These are phyloP conservation scores for Botryotinia narcissicola DNA, from an alignment of 2,329 filamentous ascomycete genomes.

Conservation along the genomic window DNA sequence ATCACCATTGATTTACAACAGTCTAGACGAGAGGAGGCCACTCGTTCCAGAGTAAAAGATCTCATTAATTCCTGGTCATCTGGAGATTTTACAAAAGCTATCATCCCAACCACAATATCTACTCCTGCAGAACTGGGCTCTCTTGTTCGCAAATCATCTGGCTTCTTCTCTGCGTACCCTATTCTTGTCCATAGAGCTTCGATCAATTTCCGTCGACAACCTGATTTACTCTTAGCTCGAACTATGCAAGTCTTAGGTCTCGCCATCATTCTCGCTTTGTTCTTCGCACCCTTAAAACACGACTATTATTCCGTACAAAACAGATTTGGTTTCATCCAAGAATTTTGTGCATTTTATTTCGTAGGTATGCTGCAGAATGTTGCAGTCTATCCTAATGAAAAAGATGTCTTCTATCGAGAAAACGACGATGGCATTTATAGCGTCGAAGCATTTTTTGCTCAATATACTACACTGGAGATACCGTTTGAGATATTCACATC, in stretches of 20 bases:
- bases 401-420: slow-evolving; percentile 75
- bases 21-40: slow-evolving; percentile 59
- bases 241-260: slow-evolving; percentile 66
- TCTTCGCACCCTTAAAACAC: slow-evolving; percentile 68
- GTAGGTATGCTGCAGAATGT: slow-evolving; percentile 80
- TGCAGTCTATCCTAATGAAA: slow-evolving; percentile 67
- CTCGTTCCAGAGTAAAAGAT: slow-evolving; percentile 57
- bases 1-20: slow-evolving; percentile 74
- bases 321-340: slow-evolving; percentile 69
- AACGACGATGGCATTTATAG: slow-evolving; percentile 71
- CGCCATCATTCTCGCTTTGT: slow-evolving; percentile 61
- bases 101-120: slow-evolving; percentile 41
- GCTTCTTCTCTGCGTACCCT: slow-evolving; percentile 62
- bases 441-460: slow-evolving; percentile 66
- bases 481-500: slow-evolving; percentile 68
- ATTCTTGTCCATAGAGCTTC: slow-evolving; percentile 64
- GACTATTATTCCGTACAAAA: slow-evolving; percentile 71
- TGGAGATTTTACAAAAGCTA: slow-evolving; percentile 28
- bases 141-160: slow-evolving; percentile 60
- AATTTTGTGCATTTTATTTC: slow-evolving; percentile 70
- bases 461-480: slow-evolving; percentile 68
- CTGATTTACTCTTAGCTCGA: slow-evolving; percentile 60
- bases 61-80: slow-evolving; percentile 59
- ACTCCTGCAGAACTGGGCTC: slow-evolving; percentile 71
- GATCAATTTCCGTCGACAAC: slow-evolving; percentile 68